Evolutionary conservation across 768 basidiomycete genomes (phyloP).

Genomic region (Sistotremastrum suecicum): DNA sequence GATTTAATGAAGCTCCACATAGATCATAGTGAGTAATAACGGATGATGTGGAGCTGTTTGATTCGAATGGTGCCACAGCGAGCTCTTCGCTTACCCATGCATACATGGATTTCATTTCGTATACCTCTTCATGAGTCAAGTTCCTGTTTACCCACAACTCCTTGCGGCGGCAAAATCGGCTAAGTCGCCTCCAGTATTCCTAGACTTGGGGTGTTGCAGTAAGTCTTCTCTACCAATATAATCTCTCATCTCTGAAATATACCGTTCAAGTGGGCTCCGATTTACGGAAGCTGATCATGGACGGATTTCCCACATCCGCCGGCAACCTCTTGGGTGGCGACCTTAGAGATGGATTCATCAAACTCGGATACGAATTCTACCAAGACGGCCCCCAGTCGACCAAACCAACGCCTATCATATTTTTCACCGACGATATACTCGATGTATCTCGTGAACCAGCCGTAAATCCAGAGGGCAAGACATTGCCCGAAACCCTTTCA

Average conservation of each 20-base stretch:
- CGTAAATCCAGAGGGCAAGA: not conserved
- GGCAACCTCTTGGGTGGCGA: constrained; percentile 16
- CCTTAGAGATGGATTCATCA: constrained; percentile 17
- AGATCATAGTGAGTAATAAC: too few species aligned
- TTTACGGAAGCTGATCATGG: constrained; percentile 17
- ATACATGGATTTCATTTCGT: constrained; percentile 19
- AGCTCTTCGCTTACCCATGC: constrained; percentile 18
- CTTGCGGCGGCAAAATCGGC: constrained; percentile 11
- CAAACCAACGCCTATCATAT: constrained; percentile 10
- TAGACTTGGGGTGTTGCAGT: constrained; percentile 23
- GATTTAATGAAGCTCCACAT: not conserved
- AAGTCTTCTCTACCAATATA: constrained; percentile 3
- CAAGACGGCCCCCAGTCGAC: constrained; percentile 4
- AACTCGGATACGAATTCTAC: constrained; percentile 17
- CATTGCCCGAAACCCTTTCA: too few species aligned
- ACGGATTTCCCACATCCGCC: constrained; percentile 16
- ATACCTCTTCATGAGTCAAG: constrained; percentile 15
- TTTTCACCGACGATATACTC: constrained; percentile 19
- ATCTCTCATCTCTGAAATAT: not conserved
- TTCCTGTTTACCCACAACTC: constrained; percentile 14
- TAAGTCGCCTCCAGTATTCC: constrained; percentile 11
- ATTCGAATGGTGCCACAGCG: constrained; percentile 5
- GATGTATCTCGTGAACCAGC: constrained; percentile 7
- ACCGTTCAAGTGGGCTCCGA: constrained; percentile 18
- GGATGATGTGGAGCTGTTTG: too few species aligned